phyloP scores from a whole-genome alignment of 257 asterid genomes.

The Rauvolfia tetraphylla region DNA sequence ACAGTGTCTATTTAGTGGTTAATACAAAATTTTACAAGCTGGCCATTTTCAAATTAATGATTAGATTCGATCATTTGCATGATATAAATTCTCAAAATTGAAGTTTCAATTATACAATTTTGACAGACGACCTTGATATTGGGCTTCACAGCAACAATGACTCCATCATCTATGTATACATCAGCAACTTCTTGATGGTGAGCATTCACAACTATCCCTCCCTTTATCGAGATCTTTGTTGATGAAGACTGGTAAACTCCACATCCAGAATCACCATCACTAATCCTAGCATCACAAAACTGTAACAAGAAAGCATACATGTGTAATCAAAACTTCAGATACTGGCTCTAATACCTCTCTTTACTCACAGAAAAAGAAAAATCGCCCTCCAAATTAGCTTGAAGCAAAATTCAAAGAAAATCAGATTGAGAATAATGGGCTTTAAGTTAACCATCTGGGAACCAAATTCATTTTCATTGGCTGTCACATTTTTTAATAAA shows the following conservation, averaged over 20 bases:
- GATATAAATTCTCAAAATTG: neutral
- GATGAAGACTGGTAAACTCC: constrained; percentile 33
- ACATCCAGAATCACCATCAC: constrained; percentile 42
- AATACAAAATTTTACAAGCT: neutral
- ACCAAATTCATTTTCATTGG: neutral
- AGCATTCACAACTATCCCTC: constrained; percentile 93
- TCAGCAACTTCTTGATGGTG: constrained; percentile 82
- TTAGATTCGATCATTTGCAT: neutral
- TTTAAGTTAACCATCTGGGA: neutral
- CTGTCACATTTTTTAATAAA: neutral
- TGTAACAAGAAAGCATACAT: constrained; percentile 20
- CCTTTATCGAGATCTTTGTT: constrained; percentile 75
- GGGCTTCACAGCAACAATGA: constrained; percentile 56
- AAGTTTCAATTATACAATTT: neutral
- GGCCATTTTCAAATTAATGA: neutral
- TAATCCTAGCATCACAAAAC: constrained; percentile 57
- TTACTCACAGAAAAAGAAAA: neutral
- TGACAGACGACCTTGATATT: constrained; percentile 51
- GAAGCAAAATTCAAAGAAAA: neutral
- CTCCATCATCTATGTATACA: constrained; percentile 80
- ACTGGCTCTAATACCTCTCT: neutral
- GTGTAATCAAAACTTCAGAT: neutral
- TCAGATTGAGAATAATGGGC: neutral
- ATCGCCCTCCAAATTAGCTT: neutral
- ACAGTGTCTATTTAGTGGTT: neutral